These are phyloP conservation scores for Turnera subulata DNA, from an alignment of 345 rosid genomes.

Conservation along the genomic window DNA sequence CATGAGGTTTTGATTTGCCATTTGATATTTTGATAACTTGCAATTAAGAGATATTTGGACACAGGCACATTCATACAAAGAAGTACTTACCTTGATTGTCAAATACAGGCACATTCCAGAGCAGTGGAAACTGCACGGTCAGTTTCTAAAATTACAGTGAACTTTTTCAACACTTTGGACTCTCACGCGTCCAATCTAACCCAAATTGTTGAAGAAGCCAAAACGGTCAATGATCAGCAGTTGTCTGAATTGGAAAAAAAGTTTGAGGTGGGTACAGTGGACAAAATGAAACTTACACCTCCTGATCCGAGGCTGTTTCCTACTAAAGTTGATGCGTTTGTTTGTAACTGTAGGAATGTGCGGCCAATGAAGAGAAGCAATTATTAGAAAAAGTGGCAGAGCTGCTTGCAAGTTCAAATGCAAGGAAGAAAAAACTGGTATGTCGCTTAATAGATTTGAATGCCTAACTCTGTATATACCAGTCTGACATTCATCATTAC, in stretches of 20 bases:
- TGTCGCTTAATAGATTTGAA: not conserved
- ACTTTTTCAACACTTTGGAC: slow-evolving; percentile 72
- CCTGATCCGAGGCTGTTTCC: not conserved
- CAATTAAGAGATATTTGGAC: slow-evolving; percentile 2
- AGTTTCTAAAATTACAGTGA: slow-evolving; percentile 71
- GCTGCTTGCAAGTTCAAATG: slow-evolving; percentile 72
- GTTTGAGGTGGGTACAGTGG: slow-evolving; percentile 62
- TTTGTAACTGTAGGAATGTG: slow-evolving; percentile 56
- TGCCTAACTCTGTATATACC: not conserved
- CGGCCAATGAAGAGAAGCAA: slow-evolving; percentile 82
- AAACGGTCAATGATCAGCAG: slow-evolving; percentile 67
- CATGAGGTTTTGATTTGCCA: slow-evolving; percentile 47
- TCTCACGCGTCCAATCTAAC: slow-evolving; percentile 65
- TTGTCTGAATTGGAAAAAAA: slow-evolving; percentile 78
- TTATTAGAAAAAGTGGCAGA: slow-evolving; percentile 88
- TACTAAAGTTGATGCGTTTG: slow-evolving; percentile 5
- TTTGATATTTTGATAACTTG: slow-evolving; percentile 5
- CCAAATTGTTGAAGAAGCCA: slow-evolving; percentile 77
- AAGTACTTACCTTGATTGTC: slow-evolving; percentile 7
- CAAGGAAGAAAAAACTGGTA: slow-evolving; percentile 91
- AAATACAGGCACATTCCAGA: slow-evolving; percentile 75
- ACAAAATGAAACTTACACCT: slow-evolving; percentile 13
- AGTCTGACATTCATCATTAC: too few species aligned
- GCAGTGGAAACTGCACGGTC: slow-evolving; percentile 78
- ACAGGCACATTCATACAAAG: not conserved